Evolutionary conservation across 139 green algal species (phyloP).

Genomic region (Mesotaenium endlicherianum): DNA sequence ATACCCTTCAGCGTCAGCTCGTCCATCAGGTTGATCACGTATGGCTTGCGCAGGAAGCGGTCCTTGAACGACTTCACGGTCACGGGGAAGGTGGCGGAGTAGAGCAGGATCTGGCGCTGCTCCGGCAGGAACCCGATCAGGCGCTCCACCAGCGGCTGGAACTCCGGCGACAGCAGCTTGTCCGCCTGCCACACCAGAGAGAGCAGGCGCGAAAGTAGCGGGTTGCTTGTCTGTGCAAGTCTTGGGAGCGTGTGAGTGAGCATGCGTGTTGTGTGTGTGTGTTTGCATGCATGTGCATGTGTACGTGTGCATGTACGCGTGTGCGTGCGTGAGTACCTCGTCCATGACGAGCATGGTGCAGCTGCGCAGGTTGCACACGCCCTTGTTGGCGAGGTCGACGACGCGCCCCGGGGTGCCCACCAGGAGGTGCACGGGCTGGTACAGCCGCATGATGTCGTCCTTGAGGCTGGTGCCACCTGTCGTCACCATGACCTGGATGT

Average conservation of each 20-base stretch:
- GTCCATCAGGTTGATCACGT: conserved; percentile 99
- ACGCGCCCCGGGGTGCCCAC: conserved; percentile 97
- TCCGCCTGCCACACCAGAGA: conserved; percentile 73
- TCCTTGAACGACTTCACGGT: conserved; percentile 98
- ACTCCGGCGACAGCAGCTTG: conserved; percentile 95
- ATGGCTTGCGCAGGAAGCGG: conserved; percentile 91
- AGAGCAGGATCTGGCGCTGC: conserved; percentile 94
- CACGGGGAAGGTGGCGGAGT: conserved; percentile 96
- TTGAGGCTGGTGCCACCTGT: conserved; percentile 93
- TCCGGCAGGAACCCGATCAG: conserved; percentile 82
- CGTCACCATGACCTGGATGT: conserved; percentile 91
- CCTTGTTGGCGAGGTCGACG: conserved; percentile 92
- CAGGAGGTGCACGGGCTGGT: conserved; percentile 86
- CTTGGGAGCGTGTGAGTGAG: too few relatives aligned
- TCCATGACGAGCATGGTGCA: conserved; percentile 93
- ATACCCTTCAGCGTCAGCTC: conserved; percentile 98
- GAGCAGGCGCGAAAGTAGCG: background rate
- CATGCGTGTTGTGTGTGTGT: background rate
- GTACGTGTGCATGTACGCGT: too few relatives aligned
- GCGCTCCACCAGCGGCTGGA: conserved; percentile 94
- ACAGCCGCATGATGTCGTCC: conserved; percentile 98
- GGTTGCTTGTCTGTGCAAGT: too few relatives aligned
- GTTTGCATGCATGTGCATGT: background rate
- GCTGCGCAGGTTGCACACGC: conserved; percentile 83
- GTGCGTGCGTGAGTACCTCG: too few relatives aligned